Evolutionary conservation across 495 filamentous ascomycete species (phyloP).

Genomic region (Echria macrotheca): DNA sequence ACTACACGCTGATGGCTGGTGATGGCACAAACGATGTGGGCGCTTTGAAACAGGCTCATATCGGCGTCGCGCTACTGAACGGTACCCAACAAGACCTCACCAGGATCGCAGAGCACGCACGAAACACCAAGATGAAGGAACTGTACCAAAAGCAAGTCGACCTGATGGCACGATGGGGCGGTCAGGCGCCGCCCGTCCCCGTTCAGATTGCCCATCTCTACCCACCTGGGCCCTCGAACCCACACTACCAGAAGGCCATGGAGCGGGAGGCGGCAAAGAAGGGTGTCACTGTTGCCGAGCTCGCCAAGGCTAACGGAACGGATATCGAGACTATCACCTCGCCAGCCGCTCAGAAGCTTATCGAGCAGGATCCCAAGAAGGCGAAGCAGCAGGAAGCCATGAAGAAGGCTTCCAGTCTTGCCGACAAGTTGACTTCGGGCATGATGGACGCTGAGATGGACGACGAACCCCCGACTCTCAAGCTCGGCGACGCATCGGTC

Average conservation of each 20-base stretch:
- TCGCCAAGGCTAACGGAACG: slow-evolving; percentile 36
- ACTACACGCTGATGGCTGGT: slow-evolving; percentile 97
- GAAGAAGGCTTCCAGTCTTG: slow-evolving; percentile 67
- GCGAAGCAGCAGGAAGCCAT: slow-evolving; percentile 60
- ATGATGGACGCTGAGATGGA: slow-evolving; percentile 91
- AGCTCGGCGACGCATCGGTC: slow-evolving; percentile 95
- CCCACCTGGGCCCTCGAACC: slow-evolving; percentile 84
- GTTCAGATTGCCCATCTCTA: slow-evolving; percentile 89
- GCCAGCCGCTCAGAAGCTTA: slow-evolving; percentile 62
- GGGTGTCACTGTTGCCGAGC: slow-evolving; percentile 46
- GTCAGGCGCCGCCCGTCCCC: slow-evolving; percentile 84
- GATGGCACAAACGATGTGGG: slow-evolving; percentile 99
- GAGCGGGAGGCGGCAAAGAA: slow-evolving; percentile 74
- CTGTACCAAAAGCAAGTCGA: slow-evolving; percentile 92
- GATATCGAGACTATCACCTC: slow-evolving; percentile 63
- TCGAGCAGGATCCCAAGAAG: slow-evolving; percentile 50
- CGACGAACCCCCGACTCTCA: slow-evolving; percentile 89
- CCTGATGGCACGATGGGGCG: slow-evolving; percentile 90
- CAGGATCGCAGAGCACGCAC: slow-evolving; percentile 85
- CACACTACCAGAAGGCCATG: slow-evolving; percentile 93
- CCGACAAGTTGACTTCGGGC: slow-evolving; percentile 77
- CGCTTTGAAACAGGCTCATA: slow-evolving; percentile 95
- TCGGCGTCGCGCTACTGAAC: slow-evolving; percentile 93
- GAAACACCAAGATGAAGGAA: slow-evolving; percentile 95
- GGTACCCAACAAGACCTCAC: slow-evolving; percentile 86